Base-by-base conservation (phyloP, 139 green algal genomes). In the Coelastrella sp. region DNA sequence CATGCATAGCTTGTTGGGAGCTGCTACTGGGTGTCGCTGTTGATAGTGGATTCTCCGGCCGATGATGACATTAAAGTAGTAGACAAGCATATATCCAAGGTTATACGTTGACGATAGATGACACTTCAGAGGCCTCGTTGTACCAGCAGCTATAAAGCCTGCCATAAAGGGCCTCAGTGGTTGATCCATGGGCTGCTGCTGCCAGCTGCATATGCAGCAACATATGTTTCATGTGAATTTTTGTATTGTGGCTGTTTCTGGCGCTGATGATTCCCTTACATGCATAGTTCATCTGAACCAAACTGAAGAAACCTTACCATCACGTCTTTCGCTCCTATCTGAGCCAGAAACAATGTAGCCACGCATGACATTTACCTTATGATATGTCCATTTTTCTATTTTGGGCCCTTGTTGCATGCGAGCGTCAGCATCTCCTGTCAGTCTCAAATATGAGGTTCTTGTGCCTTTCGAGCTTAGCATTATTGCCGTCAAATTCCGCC, bases 271-370 rank as follows among this genome's bases (percentile, higher is more conserved):
- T 90, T 57, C 56, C 59, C 82, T 80, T 89, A 61, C 89, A 87
- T 63, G 91, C 91, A 93, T 93, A 93, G 91, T 93, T 93, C 91
- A 92, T 87, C 91, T 78, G 88, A 93, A 92, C 84, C 72, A 66
- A 80, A 65, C 7, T 93, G 89, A 73, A 84, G 87, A 93, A 56
- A 90, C 25, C 24, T 68, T 70, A 58, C 84, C 74, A 90, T 85
- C 85, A 58, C 78, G 75, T 92, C 89, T 94, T 94, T 94, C 92
- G 92, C 89, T 92, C 92, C 92, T 94, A 94, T 93, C 92, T 94
- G 92, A 94, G 92, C 92, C 89, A 61, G 19, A 56, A 49, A 49
- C 61, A 68, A 15, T 17, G 24, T n/a, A 63, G 35, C 35, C 19
- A 76, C 14, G n/a, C n/a, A 4, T 12, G 68, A 76, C 68, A 76